Conservation (phyloP, 768 basidiomycete species). For the Favolaschia claudopus region DNA sequence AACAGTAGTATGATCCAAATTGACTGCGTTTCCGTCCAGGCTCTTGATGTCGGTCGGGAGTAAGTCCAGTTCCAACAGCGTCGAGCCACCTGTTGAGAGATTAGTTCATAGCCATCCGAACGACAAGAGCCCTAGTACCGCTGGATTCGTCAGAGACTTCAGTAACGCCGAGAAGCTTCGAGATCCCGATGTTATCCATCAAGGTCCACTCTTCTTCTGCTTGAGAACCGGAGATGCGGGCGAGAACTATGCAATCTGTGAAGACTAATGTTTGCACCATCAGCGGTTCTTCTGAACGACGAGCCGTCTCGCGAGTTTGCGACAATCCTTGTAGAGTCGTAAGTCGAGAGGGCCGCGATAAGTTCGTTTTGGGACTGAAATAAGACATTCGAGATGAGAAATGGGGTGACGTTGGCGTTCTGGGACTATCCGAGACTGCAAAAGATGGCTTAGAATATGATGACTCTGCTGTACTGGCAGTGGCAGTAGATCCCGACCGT, state of each 20-base stretch:
- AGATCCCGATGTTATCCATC: conserved; percentile 11
- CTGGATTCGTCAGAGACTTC: conserved; percentile 3
- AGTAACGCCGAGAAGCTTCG: conserved; percentile 10
- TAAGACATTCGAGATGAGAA: not conserved
- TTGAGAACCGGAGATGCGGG: not conserved
- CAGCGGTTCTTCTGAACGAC: not conserved
- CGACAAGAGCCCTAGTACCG: not conserved
- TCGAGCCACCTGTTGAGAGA: not conserved
- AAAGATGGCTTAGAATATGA: conserved; percentile 26
- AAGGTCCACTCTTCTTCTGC: conserved; percentile 21
- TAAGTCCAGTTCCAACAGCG: conserved; percentile 20
- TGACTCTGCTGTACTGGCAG: conserved; percentile 1
- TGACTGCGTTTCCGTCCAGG: conserved; percentile 1
- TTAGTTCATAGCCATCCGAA: not conserved
- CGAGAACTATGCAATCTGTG: conserved; percentile 21
- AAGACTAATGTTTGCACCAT: conserved; percentile 25
- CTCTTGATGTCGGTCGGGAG: conserved; percentile 17
- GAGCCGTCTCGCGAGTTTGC: not conserved
- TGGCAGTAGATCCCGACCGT: conserved; percentile 46
- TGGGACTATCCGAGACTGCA: not conserved
- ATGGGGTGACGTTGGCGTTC: conserved; percentile 14
- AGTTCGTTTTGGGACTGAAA: not conserved
- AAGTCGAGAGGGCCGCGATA: not conserved
- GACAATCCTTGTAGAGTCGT: not conserved
- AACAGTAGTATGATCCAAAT: conserved; percentile 11